Evolutionary conservation across 176 grass and related monocot genomes (phyloP), one percentile per base, ranked within the genome.

Genomic region (Aegilops sharonensis): DNA sequence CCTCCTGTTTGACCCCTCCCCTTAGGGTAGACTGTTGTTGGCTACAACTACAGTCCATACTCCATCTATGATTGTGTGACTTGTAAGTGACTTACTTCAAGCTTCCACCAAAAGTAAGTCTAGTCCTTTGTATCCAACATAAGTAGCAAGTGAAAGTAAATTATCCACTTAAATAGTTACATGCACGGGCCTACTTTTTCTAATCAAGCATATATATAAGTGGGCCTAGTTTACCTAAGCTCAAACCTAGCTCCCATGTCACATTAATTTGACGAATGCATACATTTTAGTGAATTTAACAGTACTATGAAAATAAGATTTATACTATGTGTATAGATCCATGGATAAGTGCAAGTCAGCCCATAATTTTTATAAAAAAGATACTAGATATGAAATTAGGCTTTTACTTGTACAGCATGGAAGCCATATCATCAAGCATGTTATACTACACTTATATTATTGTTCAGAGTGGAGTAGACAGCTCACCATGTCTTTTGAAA

Each of bases 401-500:
- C 1, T 85, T 89, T 85, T 36, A 80, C 30, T 36, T 18, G 60
- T 10, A 57, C 23, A 34, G 9, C 20, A 39, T 78, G 56, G 64
- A 83, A 23, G 4, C 6, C 21, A 72, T 72, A 42, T 42, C 42
- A 79, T 83, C 65, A 86, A 36, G 48, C 4, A 48, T 81, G 15
- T 60, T 60, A 47, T 48, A 59, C 45, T 13, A 47, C 48, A 79
- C 21, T 37, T 37, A 79, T 9, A 25, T 36, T 68, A 14, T 81
- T 23, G 39, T 37, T 72, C 15, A 63, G 4, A 71, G 21, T 62
- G 37, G 3, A 89, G 48, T 35, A 72, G 81, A 71, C 57, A 83
- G 61, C 88, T 64, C 47, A 98, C 96, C 96, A 92, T 98, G 81
- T 95, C 93, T 94, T 92, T 98, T 64, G 93, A 98, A 90, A 95